Conservation (phyloP, 2,329 filamentous ascomycete species). For the Paramyrothecium roridum region DNA sequence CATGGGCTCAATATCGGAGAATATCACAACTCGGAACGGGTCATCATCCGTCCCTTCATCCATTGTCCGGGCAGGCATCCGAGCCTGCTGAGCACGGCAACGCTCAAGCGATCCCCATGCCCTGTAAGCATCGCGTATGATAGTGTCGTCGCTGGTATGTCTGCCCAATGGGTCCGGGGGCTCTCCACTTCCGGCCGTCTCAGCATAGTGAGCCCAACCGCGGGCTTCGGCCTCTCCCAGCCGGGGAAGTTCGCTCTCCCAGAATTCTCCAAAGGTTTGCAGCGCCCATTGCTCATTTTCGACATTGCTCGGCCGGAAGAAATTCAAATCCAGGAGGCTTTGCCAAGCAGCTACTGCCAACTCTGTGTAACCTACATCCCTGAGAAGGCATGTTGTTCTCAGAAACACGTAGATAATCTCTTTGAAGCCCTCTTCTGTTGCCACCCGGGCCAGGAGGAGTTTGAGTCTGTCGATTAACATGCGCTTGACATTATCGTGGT, state of each 20-base stretch:
- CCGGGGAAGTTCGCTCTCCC: constrained; percentile 79
- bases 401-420: constrained; percentile 66
- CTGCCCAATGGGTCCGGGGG: constrained; percentile 32
- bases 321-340: constrained; percentile 68
- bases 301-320: constrained; percentile 51
- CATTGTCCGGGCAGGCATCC: constrained; percentile 67
- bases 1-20: constrained; percentile 67
- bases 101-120: constrained; percentile 54
- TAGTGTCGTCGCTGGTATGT: neutral
- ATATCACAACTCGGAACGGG: constrained; percentile 78
- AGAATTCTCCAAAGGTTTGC: constrained; percentile 66
- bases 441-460: constrained; percentile 7
- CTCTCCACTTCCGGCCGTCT: constrained; percentile 30
- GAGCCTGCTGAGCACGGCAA: constrained; percentile 41
- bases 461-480: constrained; percentile 54
- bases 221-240: constrained; percentile 70
- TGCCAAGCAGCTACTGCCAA: constrained; percentile 81
- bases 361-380: constrained; percentile 76
- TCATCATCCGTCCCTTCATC: constrained; percentile 78
- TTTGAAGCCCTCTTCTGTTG: constrained; percentile 8
- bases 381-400: constrained; percentile 68
- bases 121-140: constrained; percentile 43
- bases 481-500: constrained; percentile 61
- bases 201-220: constrained; percentile 64
- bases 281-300: constrained; percentile 20